Base-by-base conservation (phyloP, 2,329 filamentous ascomycete genomes). In the Paramyrothecium roridum region DNA sequence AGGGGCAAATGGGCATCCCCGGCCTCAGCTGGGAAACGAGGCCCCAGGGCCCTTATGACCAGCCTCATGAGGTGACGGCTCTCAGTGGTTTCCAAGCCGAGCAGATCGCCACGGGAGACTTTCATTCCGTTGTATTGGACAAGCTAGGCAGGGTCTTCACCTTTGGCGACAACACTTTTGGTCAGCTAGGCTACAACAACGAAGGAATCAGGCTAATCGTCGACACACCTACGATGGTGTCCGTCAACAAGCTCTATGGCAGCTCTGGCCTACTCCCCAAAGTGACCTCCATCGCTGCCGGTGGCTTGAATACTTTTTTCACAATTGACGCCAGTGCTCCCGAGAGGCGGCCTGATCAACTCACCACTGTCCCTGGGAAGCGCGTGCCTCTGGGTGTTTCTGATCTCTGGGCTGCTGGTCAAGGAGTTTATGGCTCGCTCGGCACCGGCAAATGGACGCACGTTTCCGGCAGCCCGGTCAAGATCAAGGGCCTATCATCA, bases 371-470 rank as follows among this genome's bases (percentile, higher is more conserved):
- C 1, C 70, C 73, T 1, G 65, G 68, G 2, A 69, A 63, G 60
- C 67, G 68, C 33, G 65, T 71, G 58, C 70, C 72, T 1, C 61
- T 59, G 17, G 61, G 63, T 3, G 65, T 63, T 1, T 66, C 65
- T 2, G 95, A 98, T 67, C 87, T 90, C 0, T 98, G 91, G 86
- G 85, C 90, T 10, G 93, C 91, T 59, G 95, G 95, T 16, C 86
- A 89, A 59, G 95, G 95, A 6, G 91, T 97, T 48, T 87, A 83
- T 60, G 95, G 95, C 48, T 85, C 82, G 47, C 81, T 98, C 0
- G 95, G 92, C 52, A 96, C 87, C 50, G 92, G 91, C 52, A 87
- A 85, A 62, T 98, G 93, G 92, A 91, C 90, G 23, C 95, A 98
- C 71, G 80, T 93, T 1, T 93, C 96, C 61, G 76, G 83, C 34